Conservation (phyloP, 768 basidiomycete species). For the Agaricus sinodeliciosus region DNA sequence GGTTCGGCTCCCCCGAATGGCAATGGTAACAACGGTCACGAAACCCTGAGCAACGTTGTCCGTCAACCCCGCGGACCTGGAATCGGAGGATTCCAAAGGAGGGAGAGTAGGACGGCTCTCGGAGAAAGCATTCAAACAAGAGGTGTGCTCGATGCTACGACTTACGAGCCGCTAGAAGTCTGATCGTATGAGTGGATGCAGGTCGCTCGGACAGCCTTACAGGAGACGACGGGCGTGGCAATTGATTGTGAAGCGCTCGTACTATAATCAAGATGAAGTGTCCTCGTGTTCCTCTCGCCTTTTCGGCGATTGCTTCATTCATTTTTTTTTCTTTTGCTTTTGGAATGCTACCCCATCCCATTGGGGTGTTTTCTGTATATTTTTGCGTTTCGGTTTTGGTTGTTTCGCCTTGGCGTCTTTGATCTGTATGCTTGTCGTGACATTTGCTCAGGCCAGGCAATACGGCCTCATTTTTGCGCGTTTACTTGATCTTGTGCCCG, state of each 20-base stretch:
- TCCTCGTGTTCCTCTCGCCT: conserved; percentile 5
- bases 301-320: too few relatives aligned
- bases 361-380: conserved; percentile 11
- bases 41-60: conserved; percentile 46
- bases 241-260: conserved; percentile 17
- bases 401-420: conserved; percentile 16
- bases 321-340: neutral
- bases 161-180: conserved; percentile 84
- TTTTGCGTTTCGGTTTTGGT: conserved; percentile 11
- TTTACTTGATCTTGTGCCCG: conserved; percentile 2
- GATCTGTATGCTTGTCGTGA: conserved; percentile 27
- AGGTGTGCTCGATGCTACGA: conserved; percentile 76
- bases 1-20: conserved; percentile 40
- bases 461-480: conserved; percentile 13
- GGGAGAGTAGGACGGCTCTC: conserved; percentile 50
- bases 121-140: conserved; percentile 41
- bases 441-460: conserved; percentile 23
- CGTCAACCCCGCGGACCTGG: conserved; percentile 86
- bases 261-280: neutral
- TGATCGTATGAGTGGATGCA: conserved; percentile 34
- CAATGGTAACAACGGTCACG: conserved; percentile 33
- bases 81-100: conserved; percentile 61
- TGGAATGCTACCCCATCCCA: conserved; percentile 11
- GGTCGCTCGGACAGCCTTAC: conserved; percentile 39
- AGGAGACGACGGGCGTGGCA: conserved; percentile 37